Percentiles rank a stretch among this genome's conserved stretches.
Evolutionary conservation across 2,329 filamentous ascomycete genomes (phyloP).

Genomic region (Metarhizium brunneum): DNA sequence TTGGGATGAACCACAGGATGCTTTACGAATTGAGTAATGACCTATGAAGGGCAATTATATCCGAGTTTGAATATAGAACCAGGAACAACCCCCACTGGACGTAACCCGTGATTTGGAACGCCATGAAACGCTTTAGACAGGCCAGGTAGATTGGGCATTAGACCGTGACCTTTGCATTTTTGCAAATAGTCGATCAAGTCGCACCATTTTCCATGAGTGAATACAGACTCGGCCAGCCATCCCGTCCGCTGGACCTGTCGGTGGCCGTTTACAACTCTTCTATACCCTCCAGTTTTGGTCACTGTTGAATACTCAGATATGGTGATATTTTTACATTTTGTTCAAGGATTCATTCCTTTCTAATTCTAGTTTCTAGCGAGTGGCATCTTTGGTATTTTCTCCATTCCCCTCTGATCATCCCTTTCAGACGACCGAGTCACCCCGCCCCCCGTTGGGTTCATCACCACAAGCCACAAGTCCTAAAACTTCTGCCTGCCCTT

Average conservation of each 20-base stretch:
- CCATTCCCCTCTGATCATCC: slow-evolving; percentile 16
- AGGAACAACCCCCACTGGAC: background rate
- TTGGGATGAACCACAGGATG: background rate
- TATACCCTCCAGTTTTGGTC: too few species aligned
- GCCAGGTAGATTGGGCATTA: too few species aligned
- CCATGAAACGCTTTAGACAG: too few species aligned
- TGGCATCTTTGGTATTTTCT: slow-evolving; percentile 27
- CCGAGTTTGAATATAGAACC: background rate
- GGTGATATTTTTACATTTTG: slow-evolving; percentile 5
- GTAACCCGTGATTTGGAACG: too few species aligned
- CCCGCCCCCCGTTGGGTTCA: background rate
- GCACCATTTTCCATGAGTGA: too few species aligned
- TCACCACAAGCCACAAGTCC: background rate
- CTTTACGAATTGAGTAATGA: background rate
- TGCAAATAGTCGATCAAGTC: too few species aligned
- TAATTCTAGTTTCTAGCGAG: slow-evolving; percentile 28
- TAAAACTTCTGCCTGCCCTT: background rate
- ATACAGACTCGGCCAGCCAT: too few species aligned
- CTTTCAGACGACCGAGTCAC: slow-evolving; percentile 5
- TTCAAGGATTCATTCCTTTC: slow-evolving; percentile 15
- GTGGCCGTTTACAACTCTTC: too few species aligned
- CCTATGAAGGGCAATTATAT: background rate
- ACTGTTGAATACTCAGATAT: background rate
- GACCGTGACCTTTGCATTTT: too few species aligned
- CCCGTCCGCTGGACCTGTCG: too few species aligned